Percentiles rank a stretch among this genome's conserved stretches.
These are phyloP conservation scores for Vitis hybrid DNA, from an alignment of 177 flowering plant species.

Conservation along the genomic window DNA sequence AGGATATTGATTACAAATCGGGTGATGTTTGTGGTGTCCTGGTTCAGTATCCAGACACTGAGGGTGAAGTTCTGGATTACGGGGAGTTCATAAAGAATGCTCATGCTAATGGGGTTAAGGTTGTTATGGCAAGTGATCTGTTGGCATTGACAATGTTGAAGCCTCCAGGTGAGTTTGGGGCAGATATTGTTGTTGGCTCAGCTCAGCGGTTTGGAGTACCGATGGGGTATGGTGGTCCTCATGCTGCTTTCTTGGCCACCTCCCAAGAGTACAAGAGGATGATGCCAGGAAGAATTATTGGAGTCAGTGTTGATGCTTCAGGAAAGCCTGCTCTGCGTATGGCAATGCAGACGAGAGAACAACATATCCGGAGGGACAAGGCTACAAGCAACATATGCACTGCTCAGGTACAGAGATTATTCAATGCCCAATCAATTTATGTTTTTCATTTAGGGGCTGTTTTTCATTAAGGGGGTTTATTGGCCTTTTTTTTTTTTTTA, in stretches of 20 bases:
- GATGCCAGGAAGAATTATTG: conserved; percentile 99
- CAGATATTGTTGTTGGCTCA: conserved; percentile 89
- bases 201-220: conserved; percentile 99
- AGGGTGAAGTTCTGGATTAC: conserved; percentile 86
- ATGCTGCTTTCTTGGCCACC: conserved; percentile 95
- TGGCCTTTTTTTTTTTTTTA: background rate
- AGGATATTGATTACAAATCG: conserved; percentile 70
- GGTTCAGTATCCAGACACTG: conserved; percentile 96
- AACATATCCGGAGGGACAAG: conserved; percentile 96
- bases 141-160: conserved; percentile 88
- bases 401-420: conserved; percentile 66
- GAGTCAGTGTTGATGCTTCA: conserved; percentile 89
- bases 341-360: conserved; percentile 99
- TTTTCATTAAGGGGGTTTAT: background rate
- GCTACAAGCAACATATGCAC: conserved; percentile 99
- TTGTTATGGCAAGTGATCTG: conserved; percentile 95
- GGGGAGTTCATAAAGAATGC: conserved; percentile 84
- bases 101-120: conserved; percentile 92
- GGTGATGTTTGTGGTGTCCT: conserved; percentile 97
- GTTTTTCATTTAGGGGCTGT: background rate
- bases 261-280: conserved; percentile 97
- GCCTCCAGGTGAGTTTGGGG: conserved; percentile 97
- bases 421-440: background rate
- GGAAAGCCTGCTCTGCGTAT: conserved; percentile 96
- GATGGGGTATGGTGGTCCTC: conserved; percentile 99